Base-by-base conservation (phyloP, 495 filamentous ascomycete genomes). In the Barbatosphaeria neglecta region DNA sequence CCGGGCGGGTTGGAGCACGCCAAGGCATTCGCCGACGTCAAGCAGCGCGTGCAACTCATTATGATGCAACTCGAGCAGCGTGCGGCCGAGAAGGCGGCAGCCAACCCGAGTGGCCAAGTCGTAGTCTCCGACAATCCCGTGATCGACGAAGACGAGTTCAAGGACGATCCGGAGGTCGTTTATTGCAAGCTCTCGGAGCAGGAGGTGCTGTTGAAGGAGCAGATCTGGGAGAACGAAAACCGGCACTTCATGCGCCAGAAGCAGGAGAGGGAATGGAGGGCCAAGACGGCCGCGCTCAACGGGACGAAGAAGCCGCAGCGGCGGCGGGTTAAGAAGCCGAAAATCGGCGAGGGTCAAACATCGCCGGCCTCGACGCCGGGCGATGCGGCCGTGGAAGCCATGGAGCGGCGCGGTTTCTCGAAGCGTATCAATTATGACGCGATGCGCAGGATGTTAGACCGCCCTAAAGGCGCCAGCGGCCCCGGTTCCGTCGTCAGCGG, bases 171-270 rank as follows among this genome's bases (percentile, higher is more conserved):
- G 0, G 92, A 98, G 62, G 85, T 97, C 19, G 58, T 66, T 44
- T 78, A 82, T 51, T 94, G 87, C 62, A 59, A 84, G 35, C 75
- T 96, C n/a, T 68, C 70, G 0, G 71, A 77, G 6, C 69, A 69
- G 2, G 90, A 97, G 62, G 70, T 79, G 2, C 72, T 73, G 4
- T 71, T 89, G 51, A 95, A 95, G 57, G 87, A 94, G 60, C 71
- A 74, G 38, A 86, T 97, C 44, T 98, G 92, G 92, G 76, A 88
- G n/a, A 84, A 89, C 49, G 79, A 86, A 52, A 96, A 97, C 63
- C 84, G 87, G 55, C 86, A 90, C 44, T 98, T 86, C 65, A 71
- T 98, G 31, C 83, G 90, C 5, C 73, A 78, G 19, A 77, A 89
- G 60, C 86, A 95, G 59, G 77, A 81, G 41, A 90, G 88, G 62